phyloP scores from a whole-genome alignment of 768 basidiomycete genomes.

The Auricularia heimuer region DNA sequence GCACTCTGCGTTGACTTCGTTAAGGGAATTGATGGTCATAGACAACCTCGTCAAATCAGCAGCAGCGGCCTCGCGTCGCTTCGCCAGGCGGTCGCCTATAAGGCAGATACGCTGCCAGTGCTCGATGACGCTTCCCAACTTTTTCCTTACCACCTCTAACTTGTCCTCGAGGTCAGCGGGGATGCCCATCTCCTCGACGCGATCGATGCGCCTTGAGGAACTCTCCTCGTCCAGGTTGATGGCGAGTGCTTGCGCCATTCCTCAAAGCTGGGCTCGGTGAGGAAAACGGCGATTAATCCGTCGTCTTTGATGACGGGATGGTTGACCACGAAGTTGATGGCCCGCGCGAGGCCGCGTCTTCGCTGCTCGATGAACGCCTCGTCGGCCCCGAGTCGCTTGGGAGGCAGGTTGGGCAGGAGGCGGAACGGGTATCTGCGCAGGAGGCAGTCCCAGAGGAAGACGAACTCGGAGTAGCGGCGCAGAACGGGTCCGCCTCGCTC shows the following conservation, averaged over 20 bases:
- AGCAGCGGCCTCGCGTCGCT: slow-evolving; percentile 85
- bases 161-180: slow-evolving; percentile 90
- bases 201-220: slow-evolving; percentile 60
- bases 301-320: slow-evolving; percentile 90
- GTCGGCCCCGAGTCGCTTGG: slow-evolving; percentile 88
- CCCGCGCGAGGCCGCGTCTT: slow-evolving; percentile 70
- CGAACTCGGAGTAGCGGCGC: slow-evolving; percentile 89
- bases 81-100: slow-evolving; percentile 78
- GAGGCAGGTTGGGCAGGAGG: slow-evolving; percentile 75
- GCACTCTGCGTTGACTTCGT: slow-evolving; percentile 69
- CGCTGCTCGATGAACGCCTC: slow-evolving; percentile 87
- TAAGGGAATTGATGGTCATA: slow-evolving; percentile 67
- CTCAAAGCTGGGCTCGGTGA: slow-evolving; percentile 78
- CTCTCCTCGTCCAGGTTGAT: slow-evolving; percentile 81
- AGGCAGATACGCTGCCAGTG: slow-evolving; percentile 88
- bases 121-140: slow-evolving; percentile 69
- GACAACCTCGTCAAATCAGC: slow-evolving; percentile 76
- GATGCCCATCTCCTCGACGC: slow-evolving; percentile 82
- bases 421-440: slow-evolving; percentile 88
- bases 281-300: slow-evolving; percentile 68
- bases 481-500: slow-evolving; percentile 65
- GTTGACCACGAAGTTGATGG: slow-evolving; percentile 74
- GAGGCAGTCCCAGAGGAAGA: slow-evolving; percentile 81
- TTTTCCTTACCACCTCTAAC: slow-evolving; percentile 69
- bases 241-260: slow-evolving; percentile 70